These are phyloP conservation scores for Alloascoidea africana DNA, from an alignment of 805 yeast species.

Conservation along the genomic window DNA sequence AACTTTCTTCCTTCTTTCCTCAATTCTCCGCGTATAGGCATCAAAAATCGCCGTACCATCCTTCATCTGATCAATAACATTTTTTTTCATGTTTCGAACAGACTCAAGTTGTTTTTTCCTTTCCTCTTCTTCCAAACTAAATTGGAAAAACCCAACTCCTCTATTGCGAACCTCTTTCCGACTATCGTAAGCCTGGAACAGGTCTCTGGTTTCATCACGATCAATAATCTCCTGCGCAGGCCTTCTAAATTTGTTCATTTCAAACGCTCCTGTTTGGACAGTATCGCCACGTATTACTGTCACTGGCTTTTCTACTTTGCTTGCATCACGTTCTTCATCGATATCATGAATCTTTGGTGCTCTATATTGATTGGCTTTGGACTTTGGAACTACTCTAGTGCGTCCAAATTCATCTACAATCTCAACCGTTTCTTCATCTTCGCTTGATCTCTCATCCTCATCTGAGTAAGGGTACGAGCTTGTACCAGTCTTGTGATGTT, in stretches of 20 bases:
- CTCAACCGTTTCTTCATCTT: conserved; percentile 8
- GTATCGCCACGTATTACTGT: conserved; percentile 9
- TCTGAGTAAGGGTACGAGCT: background rate
- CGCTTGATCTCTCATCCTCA: conserved; percentile 2
- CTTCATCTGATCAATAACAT: conserved; percentile 1
- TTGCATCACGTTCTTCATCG: background rate
- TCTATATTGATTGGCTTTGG: conserved; percentile 4
- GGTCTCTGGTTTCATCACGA: background rate
- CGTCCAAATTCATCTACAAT: conserved; percentile 13
- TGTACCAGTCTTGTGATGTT: background rate
- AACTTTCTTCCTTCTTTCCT: no score
- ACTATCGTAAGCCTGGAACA: conserved; percentile 9
- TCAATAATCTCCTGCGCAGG: conserved; percentile 3
- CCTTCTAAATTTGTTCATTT: conserved; percentile 1
- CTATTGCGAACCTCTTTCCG: conserved; percentile 11
- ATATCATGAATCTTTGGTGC: no score
- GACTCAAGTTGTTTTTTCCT: conserved; percentile 9
- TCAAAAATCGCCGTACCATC: no score
- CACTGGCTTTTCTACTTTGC: conserved; percentile 4
- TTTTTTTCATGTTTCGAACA: conserved; percentile 5
- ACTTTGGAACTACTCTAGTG: conserved; percentile 8
- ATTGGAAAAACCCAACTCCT: conserved; percentile 12
- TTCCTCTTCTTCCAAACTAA: conserved; percentile 7
- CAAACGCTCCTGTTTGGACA: conserved; percentile 11
- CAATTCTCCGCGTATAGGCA: no score